Evolutionary conservation across 768 basidiomycete species (phyloP).

Genomic region (Rhodotorula kratochvilovae): DNA sequence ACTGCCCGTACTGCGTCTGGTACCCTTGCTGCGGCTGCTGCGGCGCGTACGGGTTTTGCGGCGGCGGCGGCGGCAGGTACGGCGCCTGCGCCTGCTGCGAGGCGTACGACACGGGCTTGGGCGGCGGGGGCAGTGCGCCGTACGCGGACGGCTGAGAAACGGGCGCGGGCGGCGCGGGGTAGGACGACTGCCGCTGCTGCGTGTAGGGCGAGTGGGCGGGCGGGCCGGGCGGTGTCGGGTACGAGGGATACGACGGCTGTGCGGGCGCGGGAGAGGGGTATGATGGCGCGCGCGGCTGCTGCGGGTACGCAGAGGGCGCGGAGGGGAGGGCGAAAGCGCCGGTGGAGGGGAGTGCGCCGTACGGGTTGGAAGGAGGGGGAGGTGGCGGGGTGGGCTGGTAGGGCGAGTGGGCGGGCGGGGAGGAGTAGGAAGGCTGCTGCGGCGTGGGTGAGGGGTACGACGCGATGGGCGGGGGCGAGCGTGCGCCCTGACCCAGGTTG

Average conservation of each 20-base stretch:
- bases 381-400: not conserved
- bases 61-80: not conserved
- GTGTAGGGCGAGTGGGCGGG: constrained; percentile 41
- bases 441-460: not conserved
- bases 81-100: not conserved
- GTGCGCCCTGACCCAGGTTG: constrained; percentile 11
- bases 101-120: constrained; percentile 17
- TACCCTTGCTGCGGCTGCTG: not conserved
- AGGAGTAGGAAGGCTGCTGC: not conserved
- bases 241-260: not conserved
- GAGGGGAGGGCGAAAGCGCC: constrained; percentile 24
- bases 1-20: not conserved
- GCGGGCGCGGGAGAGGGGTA: constrained; percentile 24
- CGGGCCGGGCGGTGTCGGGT: constrained; percentile 28
- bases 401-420: not conserved
- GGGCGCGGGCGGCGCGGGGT: constrained; percentile 14
- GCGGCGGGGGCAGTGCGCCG: constrained; percentile 15
- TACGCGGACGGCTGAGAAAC: not conserved
- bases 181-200: constrained; percentile 13
- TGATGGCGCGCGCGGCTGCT: not conserved
- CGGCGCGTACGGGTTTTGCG: not conserved
- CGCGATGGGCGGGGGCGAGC: not conserved
- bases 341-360: constrained; percentile 17
- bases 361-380: constrained; percentile 20
- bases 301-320: constrained; percentile 40